Conservation (phyloP, 257 asterid species). For the Primulina eburnea region DNA sequence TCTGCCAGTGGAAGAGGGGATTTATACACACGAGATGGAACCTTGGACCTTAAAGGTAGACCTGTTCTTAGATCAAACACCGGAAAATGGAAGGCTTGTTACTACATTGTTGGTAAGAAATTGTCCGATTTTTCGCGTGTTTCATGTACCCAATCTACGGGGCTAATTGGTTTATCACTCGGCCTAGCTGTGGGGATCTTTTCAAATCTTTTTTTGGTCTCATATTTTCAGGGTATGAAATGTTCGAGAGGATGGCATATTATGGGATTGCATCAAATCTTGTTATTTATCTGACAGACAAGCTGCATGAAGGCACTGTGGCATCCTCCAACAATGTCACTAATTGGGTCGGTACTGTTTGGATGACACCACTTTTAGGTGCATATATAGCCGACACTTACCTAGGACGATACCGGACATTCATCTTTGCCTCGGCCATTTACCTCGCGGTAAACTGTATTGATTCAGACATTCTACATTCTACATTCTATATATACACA, state of each 20-base stretch:
- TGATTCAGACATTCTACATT: too few species aligned
- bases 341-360: constrained; percentile 72
- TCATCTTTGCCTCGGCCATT: constrained; percentile 52
- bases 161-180: too few species aligned
- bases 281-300: constrained; percentile 48
- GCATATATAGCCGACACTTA: constrained; percentile 70
- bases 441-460: constrained; percentile 38
- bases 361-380: constrained; percentile 78
- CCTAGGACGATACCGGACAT: constrained; percentile 79
- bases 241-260: constrained; percentile 75
- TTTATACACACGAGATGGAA: constrained; percentile 48
- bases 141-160: background rate
- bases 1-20: constrained; percentile 32
- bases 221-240: constrained; percentile 49
- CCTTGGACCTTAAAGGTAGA: constrained; percentile 57
- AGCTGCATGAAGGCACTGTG: too few species aligned
- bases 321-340: constrained; percentile 38
- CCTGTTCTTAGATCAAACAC: constrained; percentile 55
- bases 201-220: too few species aligned
- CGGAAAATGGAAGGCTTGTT: constrained; percentile 78
- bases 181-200: too few species aligned
- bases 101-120: constrained; percentile 57
- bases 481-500: too few species aligned
- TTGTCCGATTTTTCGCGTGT: background rate
- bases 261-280: constrained; percentile 73